Evolutionary conservation across 2,329 filamentous ascomycete genomes (phyloP).

Genomic region (Diaporthe longicolla): DNA sequence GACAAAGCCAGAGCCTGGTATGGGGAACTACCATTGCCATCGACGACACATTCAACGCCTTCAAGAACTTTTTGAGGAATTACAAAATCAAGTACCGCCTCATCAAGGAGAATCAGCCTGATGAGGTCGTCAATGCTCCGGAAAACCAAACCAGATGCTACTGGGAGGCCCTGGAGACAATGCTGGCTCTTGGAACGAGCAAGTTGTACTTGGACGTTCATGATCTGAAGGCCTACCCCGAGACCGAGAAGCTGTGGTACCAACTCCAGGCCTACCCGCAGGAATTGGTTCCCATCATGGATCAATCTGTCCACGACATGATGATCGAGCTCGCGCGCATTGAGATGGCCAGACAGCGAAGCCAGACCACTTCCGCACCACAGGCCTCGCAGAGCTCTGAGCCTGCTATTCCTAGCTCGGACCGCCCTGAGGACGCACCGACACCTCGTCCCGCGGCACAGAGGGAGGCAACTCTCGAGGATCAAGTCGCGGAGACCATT

Average conservation of each 20-base stretch:
- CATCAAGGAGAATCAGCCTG: slow-evolving; percentile 87
- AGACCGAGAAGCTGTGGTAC: slow-evolving; percentile 94
- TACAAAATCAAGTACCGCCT: slow-evolving; percentile 95
- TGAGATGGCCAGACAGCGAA: slow-evolving; percentile 79
- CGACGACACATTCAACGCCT: slow-evolving; percentile 85
- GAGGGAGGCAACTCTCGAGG: slow-evolving; percentile 75
- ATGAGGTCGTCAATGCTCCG: slow-evolving; percentile 78
- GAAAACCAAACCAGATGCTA: slow-evolving; percentile 86
- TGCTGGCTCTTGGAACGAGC: slow-evolving; percentile 88
- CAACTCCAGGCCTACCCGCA: slow-evolving; percentile 95
- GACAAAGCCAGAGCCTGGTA: slow-evolving; percentile 84
- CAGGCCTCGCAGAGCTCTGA: slow-evolving; percentile 76
- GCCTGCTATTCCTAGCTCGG: slow-evolving; percentile 84
- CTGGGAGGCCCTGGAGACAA: slow-evolving; percentile 86
- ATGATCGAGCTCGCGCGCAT: slow-evolving; percentile 91
- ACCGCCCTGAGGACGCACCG: slow-evolving; percentile 70
- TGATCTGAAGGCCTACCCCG: slow-evolving; percentile 92
- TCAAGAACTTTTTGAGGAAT: slow-evolving; percentile 93
- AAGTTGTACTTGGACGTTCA: slow-evolving; percentile 89
- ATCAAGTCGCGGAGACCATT: slow-evolving; percentile 82
- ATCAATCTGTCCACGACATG: slow-evolving; percentile 91
- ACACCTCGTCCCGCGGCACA: slow-evolving; percentile 61
- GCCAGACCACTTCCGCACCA: slow-evolving; percentile 70
- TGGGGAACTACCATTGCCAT: slow-evolving; percentile 99
- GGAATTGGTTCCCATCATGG: slow-evolving; percentile 97